Conservation (phyloP, 331 rosid genomes). For the Dryas integrifolia region DNA sequence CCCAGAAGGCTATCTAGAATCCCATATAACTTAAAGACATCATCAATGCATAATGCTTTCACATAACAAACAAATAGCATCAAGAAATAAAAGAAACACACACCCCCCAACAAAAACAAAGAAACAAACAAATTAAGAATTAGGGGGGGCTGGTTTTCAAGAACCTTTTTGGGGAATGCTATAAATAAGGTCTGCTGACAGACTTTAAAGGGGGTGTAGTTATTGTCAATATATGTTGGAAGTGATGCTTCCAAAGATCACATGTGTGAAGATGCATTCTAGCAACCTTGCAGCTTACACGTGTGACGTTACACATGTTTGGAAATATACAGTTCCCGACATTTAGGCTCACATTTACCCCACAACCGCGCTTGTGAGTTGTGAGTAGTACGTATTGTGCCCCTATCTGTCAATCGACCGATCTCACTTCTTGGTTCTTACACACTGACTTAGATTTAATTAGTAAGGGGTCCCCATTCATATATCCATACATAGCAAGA, state of each 20-base stretch:
- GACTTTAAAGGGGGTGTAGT: neutral
- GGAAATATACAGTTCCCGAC: neutral
- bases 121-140: neutral
- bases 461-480: neutral
- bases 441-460: neutral
- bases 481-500: neutral
- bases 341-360: neutral
- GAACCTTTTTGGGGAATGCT: too few relatives aligned
- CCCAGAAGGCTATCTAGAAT: neutral
- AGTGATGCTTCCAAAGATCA: neutral
- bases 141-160: too few relatives aligned
- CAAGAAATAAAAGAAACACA: neutral
- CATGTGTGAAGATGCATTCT: slow-evolving; percentile 8
- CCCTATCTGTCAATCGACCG: too few relatives aligned
- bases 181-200: neutral
- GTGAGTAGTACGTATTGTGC: too few relatives aligned
- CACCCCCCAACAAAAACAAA: neutral
- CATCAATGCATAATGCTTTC: neutral
- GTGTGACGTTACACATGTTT: neutral
- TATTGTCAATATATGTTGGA: neutral
- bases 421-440: too few relatives aligned
- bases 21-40: neutral
- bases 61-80: neutral
- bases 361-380: too few relatives aligned
- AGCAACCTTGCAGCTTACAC: neutral